These are phyloP conservation scores for Gymnopilus junonius DNA, from an alignment of 768 basidiomycete species.

Conservation along the genomic window DNA sequence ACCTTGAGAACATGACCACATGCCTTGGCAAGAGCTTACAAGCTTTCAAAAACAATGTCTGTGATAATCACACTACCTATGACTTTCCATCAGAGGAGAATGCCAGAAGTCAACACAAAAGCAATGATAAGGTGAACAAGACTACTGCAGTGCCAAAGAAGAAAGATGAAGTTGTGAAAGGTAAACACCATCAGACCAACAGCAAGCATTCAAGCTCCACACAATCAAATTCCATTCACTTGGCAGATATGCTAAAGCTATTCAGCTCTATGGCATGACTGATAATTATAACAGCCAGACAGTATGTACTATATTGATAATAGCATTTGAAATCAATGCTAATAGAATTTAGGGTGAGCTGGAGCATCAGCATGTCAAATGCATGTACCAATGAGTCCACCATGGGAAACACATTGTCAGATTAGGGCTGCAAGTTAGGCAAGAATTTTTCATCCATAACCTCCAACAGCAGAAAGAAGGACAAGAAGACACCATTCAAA, in stretches of 20 bases:
- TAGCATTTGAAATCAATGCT: not conserved
- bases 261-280: no score
- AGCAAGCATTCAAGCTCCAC: not conserved
- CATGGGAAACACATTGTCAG: not conserved
- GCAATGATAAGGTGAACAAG: not conserved
- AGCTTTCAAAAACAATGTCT: conserved; percentile 26
- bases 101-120: conserved; percentile 20
- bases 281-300: conserved; percentile 16
- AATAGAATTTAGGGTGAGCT: conserved; percentile 14
- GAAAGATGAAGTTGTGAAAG: not conserved
- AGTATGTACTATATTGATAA: conserved; percentile 6
- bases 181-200: not conserved
- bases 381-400: conserved; percentile 5
- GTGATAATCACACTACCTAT: conserved; percentile 24
- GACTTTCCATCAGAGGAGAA: conserved; percentile 36
- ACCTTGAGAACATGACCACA: conserved; percentile 20
- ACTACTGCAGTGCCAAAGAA: not conserved
- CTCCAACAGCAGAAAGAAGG: no score
- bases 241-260: conserved; percentile 20
- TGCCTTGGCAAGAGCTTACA: conserved; percentile 27
- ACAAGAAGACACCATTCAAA: no score
- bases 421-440: not conserved
- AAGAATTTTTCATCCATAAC: not conserved
- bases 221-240: conserved; percentile 29
- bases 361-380: conserved; percentile 13